Base-by-base conservation (phyloP, 768 basidiomycete species). In the Cubamyces lactineus region DNA sequence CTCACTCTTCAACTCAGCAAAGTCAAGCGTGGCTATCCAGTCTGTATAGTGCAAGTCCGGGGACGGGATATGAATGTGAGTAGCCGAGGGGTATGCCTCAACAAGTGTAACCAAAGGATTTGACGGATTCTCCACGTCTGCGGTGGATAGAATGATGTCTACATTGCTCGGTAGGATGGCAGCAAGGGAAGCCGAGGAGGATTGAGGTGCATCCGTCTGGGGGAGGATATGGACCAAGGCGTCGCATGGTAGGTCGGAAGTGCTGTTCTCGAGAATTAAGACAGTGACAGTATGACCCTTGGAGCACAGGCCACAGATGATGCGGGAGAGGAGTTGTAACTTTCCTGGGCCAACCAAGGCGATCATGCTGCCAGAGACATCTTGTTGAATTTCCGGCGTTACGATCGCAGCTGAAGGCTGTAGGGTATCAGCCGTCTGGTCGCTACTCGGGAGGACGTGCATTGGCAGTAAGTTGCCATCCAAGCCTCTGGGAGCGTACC, bases 11-110 rank as follows among this genome's bases (percentile, higher is more conserved):
- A 85, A 83, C 73, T 91, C 88, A 28, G 74, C 61, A 5, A 86
- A 64, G 1, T 83, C 75, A 24, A 92, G 75, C 0, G 84, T 76
- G 2, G 80, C 78, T 75, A 91, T 84, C 90, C 89, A 92, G 30
- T 80, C 77, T 1, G 78, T 78, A 62, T 82, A 78, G 16, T 67
- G 70, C 28, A 90, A 69, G 63, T 88, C 84, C n/a, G 62, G 65
- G 8, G 75, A 75, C 34, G 81, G 81, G 26, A 88, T 71, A 21
- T 75, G 75, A 1, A 87, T 72, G 45, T 53, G 16, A 3, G 30
- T 24, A 11, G 53, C 47, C 17, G 53, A 26, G 2, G 46, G 34
- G 2, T 60, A 53, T 19, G 43, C 43, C 16, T 48, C 24, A 16
- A 63, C 19, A 17, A 63, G 61, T 43, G 39, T 40, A 1, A 45